These are phyloP conservation scores for Ballota nigra DNA, from an alignment of 257 asterid genomes.

Conservation along the genomic window DNA sequence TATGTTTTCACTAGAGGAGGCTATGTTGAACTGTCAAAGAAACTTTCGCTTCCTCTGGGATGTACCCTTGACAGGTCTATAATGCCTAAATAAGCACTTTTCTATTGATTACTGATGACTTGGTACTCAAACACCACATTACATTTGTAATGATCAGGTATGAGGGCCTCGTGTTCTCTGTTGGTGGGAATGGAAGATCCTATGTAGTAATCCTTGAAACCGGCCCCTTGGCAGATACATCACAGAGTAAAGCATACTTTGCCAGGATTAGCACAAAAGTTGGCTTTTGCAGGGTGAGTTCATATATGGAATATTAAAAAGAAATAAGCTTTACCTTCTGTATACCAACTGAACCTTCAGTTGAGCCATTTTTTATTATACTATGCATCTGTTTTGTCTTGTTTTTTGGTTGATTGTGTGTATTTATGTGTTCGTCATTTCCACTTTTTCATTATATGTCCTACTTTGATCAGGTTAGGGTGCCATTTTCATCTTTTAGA, in stretches of 20 bases:
- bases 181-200: conserved; percentile 97
- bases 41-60: conserved; percentile 84
- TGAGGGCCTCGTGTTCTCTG: conserved; percentile 89
- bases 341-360: neutral
- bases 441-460: neutral
- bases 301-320: conserved; percentile 11
- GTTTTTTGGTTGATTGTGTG: neutral
- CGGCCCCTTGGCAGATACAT: conserved; percentile 74
- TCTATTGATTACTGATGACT: neutral
- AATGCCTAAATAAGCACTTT: neutral
- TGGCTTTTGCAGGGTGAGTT: conserved; percentile 94
- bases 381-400: neutral
- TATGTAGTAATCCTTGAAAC: conserved; percentile 87
- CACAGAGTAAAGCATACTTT: conserved; percentile 79
- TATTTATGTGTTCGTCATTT: neutral
- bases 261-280: conserved; percentile 89
- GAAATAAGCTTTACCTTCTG: conserved; percentile 2
- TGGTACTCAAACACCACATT: neutral
- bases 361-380: neutral
- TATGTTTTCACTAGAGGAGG: conserved; percentile 94
- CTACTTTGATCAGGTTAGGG: conserved; percentile 65
- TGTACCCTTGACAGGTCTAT: conserved; percentile 87
- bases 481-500: conserved; percentile 89
- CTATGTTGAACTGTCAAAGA: conserved; percentile 69
- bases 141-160: conserved; percentile 45